phyloP scores from a whole-genome alignment of 441 rosid species.

The Gossypium laxum region DNA sequence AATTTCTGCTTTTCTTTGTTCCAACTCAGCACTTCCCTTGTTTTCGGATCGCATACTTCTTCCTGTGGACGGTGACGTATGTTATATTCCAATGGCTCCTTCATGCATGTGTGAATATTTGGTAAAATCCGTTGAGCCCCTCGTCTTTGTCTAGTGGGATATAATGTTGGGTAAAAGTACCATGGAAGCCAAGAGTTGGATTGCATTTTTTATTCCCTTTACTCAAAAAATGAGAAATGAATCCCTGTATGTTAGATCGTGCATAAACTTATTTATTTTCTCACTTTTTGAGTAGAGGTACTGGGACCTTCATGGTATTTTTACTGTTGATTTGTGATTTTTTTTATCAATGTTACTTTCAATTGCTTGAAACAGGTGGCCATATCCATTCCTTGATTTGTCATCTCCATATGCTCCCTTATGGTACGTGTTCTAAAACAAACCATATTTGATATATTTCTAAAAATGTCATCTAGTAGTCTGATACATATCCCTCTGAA shows the following conservation, averaged over 20 bases:
- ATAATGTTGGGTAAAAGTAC: not conserved
- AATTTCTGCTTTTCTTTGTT: not conserved
- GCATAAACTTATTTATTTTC: no score
- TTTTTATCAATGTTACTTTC: not conserved
- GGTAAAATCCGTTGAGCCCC: conserved; percentile 32
- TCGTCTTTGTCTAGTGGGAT: not conserved
- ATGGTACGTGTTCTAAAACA: conserved; percentile 36
- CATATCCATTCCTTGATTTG: conserved; percentile 86
- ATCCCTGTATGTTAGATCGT: no score
- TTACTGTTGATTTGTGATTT: not conserved
- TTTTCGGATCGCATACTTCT: conserved; percentile 86
- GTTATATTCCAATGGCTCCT: conserved; percentile 79
- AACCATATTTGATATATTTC: not conserved
- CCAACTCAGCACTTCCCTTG: conserved; percentile 65
- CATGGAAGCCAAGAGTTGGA: no score
- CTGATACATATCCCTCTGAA: not conserved
- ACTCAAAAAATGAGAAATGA: no score
- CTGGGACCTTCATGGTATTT: no score
- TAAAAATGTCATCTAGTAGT: not conserved
- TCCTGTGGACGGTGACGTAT: conserved; percentile 67
- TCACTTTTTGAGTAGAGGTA: no score
- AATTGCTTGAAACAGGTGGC: conserved; percentile 60
- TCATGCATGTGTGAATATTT: conserved; percentile 50
- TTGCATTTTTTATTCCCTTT: no score
- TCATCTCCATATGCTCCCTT: conserved; percentile 81